A percentile compares a stretch with the other conserved stretches of the same genome.
Conservation (phyloP, 257 asterid species). For the Capsicum rhomboideum region DNA sequence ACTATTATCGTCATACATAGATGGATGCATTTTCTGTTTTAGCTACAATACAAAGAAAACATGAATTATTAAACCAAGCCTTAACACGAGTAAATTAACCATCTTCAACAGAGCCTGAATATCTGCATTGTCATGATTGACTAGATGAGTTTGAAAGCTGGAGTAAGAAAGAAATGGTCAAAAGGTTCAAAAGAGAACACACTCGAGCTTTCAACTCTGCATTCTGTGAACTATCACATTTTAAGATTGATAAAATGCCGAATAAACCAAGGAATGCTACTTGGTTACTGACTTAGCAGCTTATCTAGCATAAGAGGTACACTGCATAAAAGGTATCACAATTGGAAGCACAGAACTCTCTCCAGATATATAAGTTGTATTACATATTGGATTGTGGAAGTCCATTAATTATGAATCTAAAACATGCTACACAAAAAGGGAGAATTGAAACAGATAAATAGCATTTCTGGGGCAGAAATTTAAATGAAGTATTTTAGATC, state of each 20-base stretch:
- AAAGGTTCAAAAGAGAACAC: not conserved
- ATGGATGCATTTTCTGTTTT: constrained; percentile 80
- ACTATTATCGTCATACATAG: constrained; percentile 56
- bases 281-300: not conserved
- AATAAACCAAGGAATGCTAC: not conserved
- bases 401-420: not conserved
- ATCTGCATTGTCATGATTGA: not conserved
- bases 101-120: constrained; percentile 1
- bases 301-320: not conserved
- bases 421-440: not conserved
- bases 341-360: not conserved
- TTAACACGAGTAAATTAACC: not conserved
- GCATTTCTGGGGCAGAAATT: not conserved
- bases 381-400: not conserved
- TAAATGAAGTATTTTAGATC: not conserved
- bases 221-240: not conserved
- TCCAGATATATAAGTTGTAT: not conserved
- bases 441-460: not conserved
- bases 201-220: not conserved
- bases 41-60: constrained; percentile 37
- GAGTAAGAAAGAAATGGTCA: not conserved
- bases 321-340: not conserved
- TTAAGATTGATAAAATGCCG: not conserved
- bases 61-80: constrained; percentile 18
- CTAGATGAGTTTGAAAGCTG: too few relatives aligned